phyloP scores from a whole-genome alignment of 345 rosid species.

The Nephelium lappaceum region DNA sequence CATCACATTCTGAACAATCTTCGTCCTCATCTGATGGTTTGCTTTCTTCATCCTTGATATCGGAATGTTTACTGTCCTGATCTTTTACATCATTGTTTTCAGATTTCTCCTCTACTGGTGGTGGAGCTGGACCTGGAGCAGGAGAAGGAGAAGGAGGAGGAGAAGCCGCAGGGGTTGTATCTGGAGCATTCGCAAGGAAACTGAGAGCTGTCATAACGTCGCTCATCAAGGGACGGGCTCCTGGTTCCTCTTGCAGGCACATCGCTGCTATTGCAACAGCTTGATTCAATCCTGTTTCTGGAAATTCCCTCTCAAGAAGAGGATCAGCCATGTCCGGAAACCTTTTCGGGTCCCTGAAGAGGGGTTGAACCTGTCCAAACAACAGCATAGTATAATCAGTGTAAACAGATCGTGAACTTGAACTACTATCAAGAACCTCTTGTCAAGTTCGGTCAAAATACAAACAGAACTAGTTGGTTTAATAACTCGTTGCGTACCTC shows the following conservation, averaged over 20 bases:
- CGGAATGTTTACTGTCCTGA: not conserved
- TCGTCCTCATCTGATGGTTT: not conserved
- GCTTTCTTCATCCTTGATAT: not conserved
- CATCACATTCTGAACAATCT: not conserved
- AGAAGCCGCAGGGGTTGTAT: slow-evolving; percentile 23
- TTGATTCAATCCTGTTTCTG: slow-evolving; percentile 77
- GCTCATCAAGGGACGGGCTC: slow-evolving; percentile 76
- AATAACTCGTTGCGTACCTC: no score
- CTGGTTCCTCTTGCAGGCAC: slow-evolving; percentile 82
- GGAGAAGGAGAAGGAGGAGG: not conserved
- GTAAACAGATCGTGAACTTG: not conserved
- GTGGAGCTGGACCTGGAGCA: slow-evolving; percentile 6
- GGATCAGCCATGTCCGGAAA: slow-evolving; percentile 85
- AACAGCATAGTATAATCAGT: not conserved
- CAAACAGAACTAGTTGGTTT: no score
- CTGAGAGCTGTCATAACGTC: slow-evolving; percentile 72
- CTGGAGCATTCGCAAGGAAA: slow-evolving; percentile 56
- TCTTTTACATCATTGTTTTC: not conserved
- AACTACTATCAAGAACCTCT: not conserved
- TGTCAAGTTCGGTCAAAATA: no score
- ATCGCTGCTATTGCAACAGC: slow-evolving; percentile 86
- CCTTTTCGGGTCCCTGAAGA: slow-evolving; percentile 66
- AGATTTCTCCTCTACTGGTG: slow-evolving; percentile 13
- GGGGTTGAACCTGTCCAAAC: slow-evolving; percentile 62
- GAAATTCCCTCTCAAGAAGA: slow-evolving; percentile 44